A percentile compares a stretch with the other conserved stretches of the same genome.
phyloP scores from a whole-genome alignment of 805 yeast genomes.

The Sungouiella blattae region DNA sequence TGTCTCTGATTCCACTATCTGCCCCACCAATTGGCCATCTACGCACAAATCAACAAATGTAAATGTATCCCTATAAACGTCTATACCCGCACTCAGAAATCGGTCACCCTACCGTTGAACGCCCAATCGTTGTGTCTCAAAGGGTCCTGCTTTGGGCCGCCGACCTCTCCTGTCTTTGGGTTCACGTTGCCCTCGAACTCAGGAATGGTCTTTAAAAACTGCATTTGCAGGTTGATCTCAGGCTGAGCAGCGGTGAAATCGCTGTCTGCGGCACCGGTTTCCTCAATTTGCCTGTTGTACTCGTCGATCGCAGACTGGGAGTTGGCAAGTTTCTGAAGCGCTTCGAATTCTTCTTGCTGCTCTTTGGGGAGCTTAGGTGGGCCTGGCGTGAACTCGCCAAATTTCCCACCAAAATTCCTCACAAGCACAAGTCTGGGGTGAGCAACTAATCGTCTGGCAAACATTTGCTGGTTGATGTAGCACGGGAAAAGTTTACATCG shows the following conservation, averaged over 20 bases:
- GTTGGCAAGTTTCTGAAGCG: constrained; percentile 73
- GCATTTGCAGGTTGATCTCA: constrained; percentile 69
- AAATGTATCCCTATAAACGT: not conserved
- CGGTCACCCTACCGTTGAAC: constrained; percentile 94
- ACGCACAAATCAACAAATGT: too few relatives aligned
- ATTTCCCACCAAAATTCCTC: constrained; percentile 14
- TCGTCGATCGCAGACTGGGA: constrained; percentile 77
- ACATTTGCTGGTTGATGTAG: not conserved
- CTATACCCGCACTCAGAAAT: constrained; percentile 70
- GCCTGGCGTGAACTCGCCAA: constrained; percentile 24
- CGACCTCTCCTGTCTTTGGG: constrained; percentile 91
- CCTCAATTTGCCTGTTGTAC: constrained; percentile 49
- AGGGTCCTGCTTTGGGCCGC: constrained; percentile 98
- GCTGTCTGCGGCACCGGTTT: constrained; percentile 13
- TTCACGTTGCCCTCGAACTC: constrained; percentile 94
- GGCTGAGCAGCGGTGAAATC: constrained; percentile 23
- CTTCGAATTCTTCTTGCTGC: constrained; percentile 89
- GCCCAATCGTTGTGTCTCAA: constrained; percentile 83
- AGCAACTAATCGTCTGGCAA: not conserved
- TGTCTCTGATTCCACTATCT: too few relatives aligned
- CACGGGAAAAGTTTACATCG: not conserved
- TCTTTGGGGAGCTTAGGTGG: constrained; percentile 79
- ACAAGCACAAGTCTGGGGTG: not conserved
- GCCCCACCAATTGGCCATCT: too few relatives aligned
- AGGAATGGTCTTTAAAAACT: constrained; percentile 73